Evolutionary conservation across 305 asterid species (phyloP).

Genomic region (Solanum hybrid): DNA sequence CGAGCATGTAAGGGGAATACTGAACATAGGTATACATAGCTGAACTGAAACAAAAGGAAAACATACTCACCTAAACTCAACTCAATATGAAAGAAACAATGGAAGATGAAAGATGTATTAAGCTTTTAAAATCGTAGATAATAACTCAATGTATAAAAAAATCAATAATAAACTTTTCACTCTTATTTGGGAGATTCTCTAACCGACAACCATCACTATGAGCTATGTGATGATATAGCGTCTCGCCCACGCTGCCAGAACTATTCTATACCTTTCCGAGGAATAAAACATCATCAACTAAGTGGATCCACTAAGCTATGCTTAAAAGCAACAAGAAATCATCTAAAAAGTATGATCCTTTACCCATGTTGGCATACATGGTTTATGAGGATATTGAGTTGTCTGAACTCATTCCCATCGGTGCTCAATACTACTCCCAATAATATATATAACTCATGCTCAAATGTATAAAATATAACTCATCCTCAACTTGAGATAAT

Average conservation of each 20-base stretch:
- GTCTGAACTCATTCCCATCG: neutral
- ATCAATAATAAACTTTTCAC: neutral
- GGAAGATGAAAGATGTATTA: neutral
- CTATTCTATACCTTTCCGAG: neutral
- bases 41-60: neutral
- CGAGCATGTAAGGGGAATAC: neutral
- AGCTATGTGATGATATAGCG: neutral
- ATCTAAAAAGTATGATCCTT: neutral
- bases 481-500: neutral
- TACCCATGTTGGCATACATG: neutral
- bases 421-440: neutral
- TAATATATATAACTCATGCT: neutral
- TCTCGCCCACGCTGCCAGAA: neutral
- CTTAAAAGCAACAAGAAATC: too few relatives aligned
- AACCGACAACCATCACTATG: neutral
- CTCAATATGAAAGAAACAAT: neutral
- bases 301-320: neutral
- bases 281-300: neutral
- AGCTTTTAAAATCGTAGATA: neutral
- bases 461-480: neutral
- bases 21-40: neutral
- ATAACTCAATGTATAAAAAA: neutral
- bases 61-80: neutral
- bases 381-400: neutral
- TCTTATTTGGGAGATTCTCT: neutral